phyloP scores from a whole-genome alignment of 352 stramenopile genomes.

The Pythium brassicae region DNA sequence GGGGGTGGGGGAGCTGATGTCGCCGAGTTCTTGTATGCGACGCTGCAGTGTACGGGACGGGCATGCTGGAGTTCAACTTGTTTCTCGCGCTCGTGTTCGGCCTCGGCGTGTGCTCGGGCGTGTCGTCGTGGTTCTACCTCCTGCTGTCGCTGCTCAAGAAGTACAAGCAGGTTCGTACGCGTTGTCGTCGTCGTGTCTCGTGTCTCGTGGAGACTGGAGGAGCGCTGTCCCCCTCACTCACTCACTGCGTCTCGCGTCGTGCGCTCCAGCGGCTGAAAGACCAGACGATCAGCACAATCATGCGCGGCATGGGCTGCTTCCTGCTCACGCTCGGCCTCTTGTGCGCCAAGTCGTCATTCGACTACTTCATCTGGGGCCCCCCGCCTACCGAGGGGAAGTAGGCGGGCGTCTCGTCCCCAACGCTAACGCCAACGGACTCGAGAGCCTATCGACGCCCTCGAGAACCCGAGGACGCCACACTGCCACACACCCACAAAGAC shows the following conservation, averaged over 20 bases:
- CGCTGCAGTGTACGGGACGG: conserved; percentile 88
- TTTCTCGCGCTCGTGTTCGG: conserved; percentile 82
- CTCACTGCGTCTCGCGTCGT: conserved; percentile 1
- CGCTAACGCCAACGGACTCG: too few relatives aligned
- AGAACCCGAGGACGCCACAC: too few relatives aligned
- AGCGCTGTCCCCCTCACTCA: background rate
- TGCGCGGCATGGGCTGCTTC: conserved; percentile 82
- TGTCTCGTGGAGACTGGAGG: too few relatives aligned
- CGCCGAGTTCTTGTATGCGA: too few relatives aligned
- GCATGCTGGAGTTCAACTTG: conserved; percentile 83
- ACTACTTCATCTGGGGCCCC: conserved; percentile 67
- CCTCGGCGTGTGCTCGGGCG: conserved; percentile 75
- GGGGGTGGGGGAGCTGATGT: too few relatives aligned
- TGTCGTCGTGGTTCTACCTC: conserved; percentile 88
- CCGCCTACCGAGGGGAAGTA: conserved; percentile 10
- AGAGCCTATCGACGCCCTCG: too few relatives aligned
- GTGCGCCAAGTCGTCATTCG: conserved; percentile 82
- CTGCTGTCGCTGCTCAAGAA: conserved; percentile 83
- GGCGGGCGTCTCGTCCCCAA: background rate
- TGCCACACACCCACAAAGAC: too few relatives aligned
- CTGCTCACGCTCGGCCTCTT: conserved; percentile 71
- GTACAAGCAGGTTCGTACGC: conserved; percentile 75
- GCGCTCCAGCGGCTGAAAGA: conserved; percentile 66
- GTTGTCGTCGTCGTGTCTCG: background rate
- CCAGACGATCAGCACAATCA: conserved; percentile 79